A percentile compares a stretch with the other conserved stretches of the same genome.
Conservation (phyloP, 441 rosid genomes). For the Erodium trifolium region DNA sequence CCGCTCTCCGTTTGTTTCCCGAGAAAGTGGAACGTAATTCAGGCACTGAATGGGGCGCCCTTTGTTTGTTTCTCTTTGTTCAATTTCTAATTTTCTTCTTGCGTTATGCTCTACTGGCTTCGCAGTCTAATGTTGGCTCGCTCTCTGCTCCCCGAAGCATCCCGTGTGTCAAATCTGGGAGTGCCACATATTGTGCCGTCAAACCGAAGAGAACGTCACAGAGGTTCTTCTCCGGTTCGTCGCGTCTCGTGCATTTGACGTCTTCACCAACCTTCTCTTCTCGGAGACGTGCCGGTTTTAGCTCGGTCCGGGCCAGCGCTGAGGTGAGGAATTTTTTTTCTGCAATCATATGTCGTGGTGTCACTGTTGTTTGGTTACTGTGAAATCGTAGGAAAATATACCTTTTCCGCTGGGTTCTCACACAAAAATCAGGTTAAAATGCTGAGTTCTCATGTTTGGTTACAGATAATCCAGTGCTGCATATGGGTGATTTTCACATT, state of each 20-base stretch:
- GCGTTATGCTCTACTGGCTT: background rate
- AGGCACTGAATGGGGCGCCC: background rate
- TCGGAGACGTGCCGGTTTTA: background rate
- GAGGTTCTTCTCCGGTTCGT: conserved; percentile 1
- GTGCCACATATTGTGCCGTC: background rate
- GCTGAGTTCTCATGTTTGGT: background rate
- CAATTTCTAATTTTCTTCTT: background rate
- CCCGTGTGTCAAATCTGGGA: background rate
- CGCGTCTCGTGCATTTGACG: background rate
- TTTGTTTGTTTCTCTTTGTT: background rate
- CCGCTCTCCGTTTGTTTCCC: conserved; percentile 1
- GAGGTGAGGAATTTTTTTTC: background rate
- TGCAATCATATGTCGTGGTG: background rate
- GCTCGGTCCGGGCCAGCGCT: background rate
- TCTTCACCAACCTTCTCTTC: background rate
- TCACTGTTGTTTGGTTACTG: background rate
- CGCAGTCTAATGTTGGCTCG: background rate
- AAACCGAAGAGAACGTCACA: background rate
- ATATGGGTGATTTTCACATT: no score
- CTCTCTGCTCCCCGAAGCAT: background rate
- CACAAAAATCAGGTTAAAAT: background rate
- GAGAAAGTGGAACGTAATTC: background rate
- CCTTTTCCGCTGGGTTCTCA: background rate
- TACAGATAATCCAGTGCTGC: no score
- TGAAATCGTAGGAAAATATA: background rate